These are phyloP conservation scores for Jacaranda copaia DNA, from an alignment of 257 asterid genomes.

Conservation along the genomic window DNA sequence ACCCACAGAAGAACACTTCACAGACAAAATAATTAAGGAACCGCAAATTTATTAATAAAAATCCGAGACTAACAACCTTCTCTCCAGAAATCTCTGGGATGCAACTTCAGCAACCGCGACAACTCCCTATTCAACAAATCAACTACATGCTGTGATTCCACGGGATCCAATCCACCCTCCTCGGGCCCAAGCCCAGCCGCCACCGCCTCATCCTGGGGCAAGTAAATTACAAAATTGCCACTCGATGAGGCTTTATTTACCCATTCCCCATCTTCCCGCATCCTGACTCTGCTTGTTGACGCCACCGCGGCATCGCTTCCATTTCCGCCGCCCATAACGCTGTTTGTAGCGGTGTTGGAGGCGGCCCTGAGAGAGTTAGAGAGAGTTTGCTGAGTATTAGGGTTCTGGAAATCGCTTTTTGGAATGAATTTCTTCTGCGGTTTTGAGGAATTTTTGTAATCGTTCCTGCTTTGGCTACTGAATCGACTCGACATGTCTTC, in stretches of 20 bases:
- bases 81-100: slow-evolving; percentile 86
- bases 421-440: slow-evolving; percentile 60
- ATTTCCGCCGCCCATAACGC: slow-evolving; percentile 20
- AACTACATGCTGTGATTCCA: slow-evolving; percentile 89
- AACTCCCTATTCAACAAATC: slow-evolving; percentile 85
- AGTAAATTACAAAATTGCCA: slow-evolving; percentile 76
- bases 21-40: not conserved
- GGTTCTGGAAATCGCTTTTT: slow-evolving; percentile 55
- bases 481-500: slow-evolving; percentile 68
- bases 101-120: slow-evolving; percentile 77
- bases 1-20: not conserved
- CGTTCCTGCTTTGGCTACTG: slow-evolving; percentile 42
- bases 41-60: not conserved
- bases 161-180: slow-evolving; percentile 89
- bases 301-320: slow-evolving; percentile 35
- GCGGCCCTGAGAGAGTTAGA: slow-evolving; percentile 59
- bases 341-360: slow-evolving; percentile 30
- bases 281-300: slow-evolving; percentile 51
- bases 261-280: slow-evolving; percentile 60
- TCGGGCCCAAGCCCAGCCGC: slow-evolving; percentile 84
- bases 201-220: slow-evolving; percentile 99
- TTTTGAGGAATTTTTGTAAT: slow-evolving; percentile 49
- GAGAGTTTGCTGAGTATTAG: slow-evolving; percentile 56
- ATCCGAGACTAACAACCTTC: slow-evolving; percentile 59
- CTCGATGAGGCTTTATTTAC: slow-evolving; percentile 38